Conservation (phyloP, 1,284 basidiomycete species). For the Papiliotrema nemorosa region DNA sequence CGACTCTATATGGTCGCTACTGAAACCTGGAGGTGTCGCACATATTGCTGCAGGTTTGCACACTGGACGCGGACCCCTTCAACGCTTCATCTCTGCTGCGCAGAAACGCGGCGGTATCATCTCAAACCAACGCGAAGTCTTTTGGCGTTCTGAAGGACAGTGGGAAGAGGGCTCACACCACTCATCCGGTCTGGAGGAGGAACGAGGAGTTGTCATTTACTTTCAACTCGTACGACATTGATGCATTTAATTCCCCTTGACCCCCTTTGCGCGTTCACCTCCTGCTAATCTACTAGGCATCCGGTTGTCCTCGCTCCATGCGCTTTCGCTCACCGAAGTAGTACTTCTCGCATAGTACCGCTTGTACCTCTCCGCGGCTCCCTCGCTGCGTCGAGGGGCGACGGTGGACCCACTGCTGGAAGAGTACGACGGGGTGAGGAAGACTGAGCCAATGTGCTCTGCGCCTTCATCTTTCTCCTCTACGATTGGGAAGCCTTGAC, state of each 20-base stretch:
- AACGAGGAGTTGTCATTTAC: conserved; percentile 44
- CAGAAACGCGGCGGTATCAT: conserved; percentile 18
- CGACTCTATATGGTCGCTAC: conserved; percentile 30
- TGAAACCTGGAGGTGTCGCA: conserved; percentile 25
- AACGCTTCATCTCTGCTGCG: conserved; percentile 33
- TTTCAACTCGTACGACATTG: conserved; percentile 23
- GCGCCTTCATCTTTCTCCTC: conserved; percentile 15
- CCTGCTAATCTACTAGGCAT: conserved; percentile 10
- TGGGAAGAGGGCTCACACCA: conserved; percentile 25
- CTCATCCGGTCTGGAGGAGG: conserved; percentile 15
- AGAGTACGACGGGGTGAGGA: conserved; percentile 3
- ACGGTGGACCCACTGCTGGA: neutral
- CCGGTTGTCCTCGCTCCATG: conserved; percentile 2
- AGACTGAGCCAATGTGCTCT: neutral
- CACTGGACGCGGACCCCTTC: conserved; percentile 42
- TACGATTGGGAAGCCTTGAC: conserved; percentile 13
- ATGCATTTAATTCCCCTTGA: conserved; percentile 1
- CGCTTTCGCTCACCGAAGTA: neutral
- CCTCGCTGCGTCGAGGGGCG: conserved; percentile 1
- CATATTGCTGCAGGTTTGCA: conserved; percentile 46
- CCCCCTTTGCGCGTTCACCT: conserved; percentile 14
- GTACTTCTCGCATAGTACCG: conserved; percentile 16
- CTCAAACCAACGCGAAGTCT: conserved; percentile 17
- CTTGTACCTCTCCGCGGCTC: conserved; percentile 17
- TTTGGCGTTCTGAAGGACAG: conserved; percentile 28